Evolutionary conservation across 306 rosid genomes (phyloP).

Genomic region (Sicyos baderoa): DNA sequence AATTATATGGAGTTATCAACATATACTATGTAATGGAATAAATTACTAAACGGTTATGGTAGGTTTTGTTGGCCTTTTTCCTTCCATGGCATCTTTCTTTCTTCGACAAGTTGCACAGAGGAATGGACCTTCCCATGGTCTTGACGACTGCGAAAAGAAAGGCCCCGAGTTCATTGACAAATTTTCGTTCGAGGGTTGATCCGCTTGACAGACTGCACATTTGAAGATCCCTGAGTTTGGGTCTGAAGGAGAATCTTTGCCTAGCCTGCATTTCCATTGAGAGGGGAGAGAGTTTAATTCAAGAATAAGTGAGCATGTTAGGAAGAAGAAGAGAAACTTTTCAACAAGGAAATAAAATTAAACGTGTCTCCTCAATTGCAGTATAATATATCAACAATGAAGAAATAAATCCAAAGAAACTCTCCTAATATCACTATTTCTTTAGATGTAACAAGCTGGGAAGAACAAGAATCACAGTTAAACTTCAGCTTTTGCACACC

Average conservation of each 20-base stretch:
- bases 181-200: conserved; percentile 71
- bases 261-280: conserved; percentile 60
- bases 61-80: conserved; percentile 64
- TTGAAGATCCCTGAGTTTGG: conserved; percentile 65
- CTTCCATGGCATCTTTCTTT: conserved; percentile 98
- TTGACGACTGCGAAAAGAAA: conserved; percentile 74
- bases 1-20: conserved; percentile 27
- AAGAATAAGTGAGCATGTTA: neutral
- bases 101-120: conserved; percentile 69
- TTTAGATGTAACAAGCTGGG: neutral
- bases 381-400: neutral
- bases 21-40: conserved; percentile 38
- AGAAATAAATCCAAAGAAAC: neutral
- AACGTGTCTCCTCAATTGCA: neutral
- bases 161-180: conserved; percentile 70
- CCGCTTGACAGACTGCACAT: conserved; percentile 92
- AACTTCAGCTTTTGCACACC: no score
- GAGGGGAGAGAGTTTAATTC: neutral
- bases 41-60: conserved; percentile 49
- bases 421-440: neutral
- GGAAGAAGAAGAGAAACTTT: neutral
- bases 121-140: conserved; percentile 93
- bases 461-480: neutral
- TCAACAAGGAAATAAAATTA: neutral
- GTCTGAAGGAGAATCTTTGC: conserved; percentile 60